Percentiles rank a stretch among this genome's conserved stretches.
phyloP scores from a whole-genome alignment of 2,329 filamentous ascomycete genomes.

The Arthrobotrys megalospora region DNA sequence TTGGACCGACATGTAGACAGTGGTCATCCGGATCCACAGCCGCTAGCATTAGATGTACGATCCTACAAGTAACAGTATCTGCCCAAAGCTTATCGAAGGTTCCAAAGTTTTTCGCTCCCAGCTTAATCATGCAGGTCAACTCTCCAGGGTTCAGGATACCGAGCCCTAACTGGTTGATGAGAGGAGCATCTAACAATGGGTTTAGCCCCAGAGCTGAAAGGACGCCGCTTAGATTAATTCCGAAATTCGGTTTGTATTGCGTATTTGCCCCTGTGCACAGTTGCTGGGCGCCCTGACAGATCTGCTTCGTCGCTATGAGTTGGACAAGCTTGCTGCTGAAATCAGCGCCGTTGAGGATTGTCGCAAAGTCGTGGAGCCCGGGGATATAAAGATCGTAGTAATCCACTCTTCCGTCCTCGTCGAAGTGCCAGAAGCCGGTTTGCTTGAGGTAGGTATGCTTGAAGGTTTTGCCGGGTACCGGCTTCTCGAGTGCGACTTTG shows the following conservation, averaged over 20 bases:
- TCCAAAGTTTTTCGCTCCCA: conserved; percentile 67
- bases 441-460: conserved; percentile 66
- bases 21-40: conserved; percentile 45
- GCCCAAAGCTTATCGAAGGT: conserved; percentile 69
- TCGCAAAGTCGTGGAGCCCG: conserved; percentile 67
- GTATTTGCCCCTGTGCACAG: conserved; percentile 67
- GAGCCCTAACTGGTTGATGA: conserved; percentile 31
- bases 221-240: background rate
- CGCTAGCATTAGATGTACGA: conserved; percentile 68
- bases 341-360: conserved; percentile 63
- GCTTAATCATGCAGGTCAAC: conserved; percentile 65
- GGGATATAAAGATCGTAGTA: conserved; percentile 70
- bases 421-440: conserved; percentile 70
- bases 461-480: conserved; percentile 63
- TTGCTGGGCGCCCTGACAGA: conserved; percentile 67
- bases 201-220: conserved; percentile 25
- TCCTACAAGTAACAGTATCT: conserved; percentile 69
- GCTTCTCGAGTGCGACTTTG: conserved; percentile 50
- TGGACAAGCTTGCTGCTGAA: conserved; percentile 65
- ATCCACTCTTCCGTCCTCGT: conserved; percentile 68
- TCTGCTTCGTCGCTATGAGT: conserved; percentile 64
- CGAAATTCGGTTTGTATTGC: conserved; percentile 65
- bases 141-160: conserved; percentile 57
- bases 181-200: background rate
- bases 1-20: conserved; percentile 50